A percentile compares a stretch with the other conserved stretches of the same genome.
Conservation (phyloP, 495 filamentous ascomycete genomes). For the Immersiella caudata region DNA sequence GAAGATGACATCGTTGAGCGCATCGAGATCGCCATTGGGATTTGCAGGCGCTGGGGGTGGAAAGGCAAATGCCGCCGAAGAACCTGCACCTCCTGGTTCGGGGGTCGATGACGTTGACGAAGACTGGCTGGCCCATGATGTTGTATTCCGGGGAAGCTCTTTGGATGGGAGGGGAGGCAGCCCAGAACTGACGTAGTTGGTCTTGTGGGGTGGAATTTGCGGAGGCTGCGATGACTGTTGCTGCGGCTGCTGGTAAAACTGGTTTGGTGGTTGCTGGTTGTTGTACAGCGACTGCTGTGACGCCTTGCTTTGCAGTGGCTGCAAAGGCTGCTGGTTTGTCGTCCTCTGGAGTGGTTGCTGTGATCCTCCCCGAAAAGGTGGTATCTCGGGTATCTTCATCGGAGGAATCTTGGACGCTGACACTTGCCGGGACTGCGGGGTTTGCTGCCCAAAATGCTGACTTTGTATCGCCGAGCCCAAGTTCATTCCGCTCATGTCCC, state of each 20-base stretch:
- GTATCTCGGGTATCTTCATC: conserved; percentile 57
- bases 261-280: conserved; percentile 32
- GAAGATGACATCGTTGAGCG: conserved; percentile 80
- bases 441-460: conserved; percentile 30
- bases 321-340: conserved; percentile 28
- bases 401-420: conserved; percentile 35
- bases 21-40: conserved; percentile 55
- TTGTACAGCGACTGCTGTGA: conserved; percentile 33
- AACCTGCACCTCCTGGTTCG: conserved; percentile 7
- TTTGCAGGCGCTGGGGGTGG: conserved; percentile 46
- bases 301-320: conserved; percentile 23
- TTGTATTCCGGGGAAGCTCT: conserved; percentile 23
- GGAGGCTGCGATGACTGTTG: conserved; percentile 17
- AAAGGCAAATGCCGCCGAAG: conserved; percentile 33
- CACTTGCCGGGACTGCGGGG: conserved; percentile 29
- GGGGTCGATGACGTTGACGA: conserved; percentile 22
- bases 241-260: conserved; percentile 19
- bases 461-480: conserved; percentile 34
- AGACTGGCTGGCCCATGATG: background rate
- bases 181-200: conserved; percentile 9
- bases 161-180: conserved; percentile 29
- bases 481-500: conserved; percentile 59
- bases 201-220: conserved; percentile 23
- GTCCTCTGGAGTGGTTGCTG: conserved; percentile 36
- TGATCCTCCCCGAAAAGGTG: conserved; percentile 50